Evolutionary conservation across 495 filamentous ascomycete genomes (phyloP), one percentile per base, ranked within the genome.

Genomic region (Aspergillus sparsus): DNA sequence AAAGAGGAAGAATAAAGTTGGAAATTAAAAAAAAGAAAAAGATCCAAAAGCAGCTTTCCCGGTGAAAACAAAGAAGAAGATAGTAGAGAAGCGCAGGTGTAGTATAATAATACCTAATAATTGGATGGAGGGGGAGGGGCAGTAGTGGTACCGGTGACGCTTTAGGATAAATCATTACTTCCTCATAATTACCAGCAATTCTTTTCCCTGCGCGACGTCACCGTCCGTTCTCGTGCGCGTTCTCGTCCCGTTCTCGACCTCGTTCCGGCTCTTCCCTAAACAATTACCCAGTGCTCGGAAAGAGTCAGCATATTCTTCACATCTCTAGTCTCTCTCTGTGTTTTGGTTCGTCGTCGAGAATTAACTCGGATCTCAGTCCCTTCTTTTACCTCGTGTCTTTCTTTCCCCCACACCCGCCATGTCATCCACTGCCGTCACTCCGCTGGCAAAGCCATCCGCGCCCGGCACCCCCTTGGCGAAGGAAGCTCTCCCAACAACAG

Each of bases 181-280:
- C 21, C 21, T 27, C 21, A 27, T 27, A 27, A 27, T 27, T 27
- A 27, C 21, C 21, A 27, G 1, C 21, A 27, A 27, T 59, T 59
- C 37, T 34, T 62, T 58, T 46, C 21, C 57, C 55, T 49, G 16
- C 52, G 34, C 68, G 69, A 74, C 72, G 71, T 74, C 71, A 62
- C 54, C 65, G 58, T 69, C 69, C 71, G 71, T 72, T 67, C 66
- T 74, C 69, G 71, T 76, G 62, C 67, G 69, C 72, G 70, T 55
- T 53, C 12, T 39, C 47, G 44, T 46, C 31, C 47, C 53, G 36
- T 52, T 62, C 53, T 51, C 46, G 57, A 59, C 57, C 58, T 50
- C 66, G 60, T 71, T 72, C 74, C 74, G 74, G 69, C 67, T 74
- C 70, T 74, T 77, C 64, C 74, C 73, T 73, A 74, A 71, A 66